These are phyloP conservation scores for Acanthamoeba sp. DNA, from an alignment of 208 protist genomes.

Conservation along the genomic window DNA sequence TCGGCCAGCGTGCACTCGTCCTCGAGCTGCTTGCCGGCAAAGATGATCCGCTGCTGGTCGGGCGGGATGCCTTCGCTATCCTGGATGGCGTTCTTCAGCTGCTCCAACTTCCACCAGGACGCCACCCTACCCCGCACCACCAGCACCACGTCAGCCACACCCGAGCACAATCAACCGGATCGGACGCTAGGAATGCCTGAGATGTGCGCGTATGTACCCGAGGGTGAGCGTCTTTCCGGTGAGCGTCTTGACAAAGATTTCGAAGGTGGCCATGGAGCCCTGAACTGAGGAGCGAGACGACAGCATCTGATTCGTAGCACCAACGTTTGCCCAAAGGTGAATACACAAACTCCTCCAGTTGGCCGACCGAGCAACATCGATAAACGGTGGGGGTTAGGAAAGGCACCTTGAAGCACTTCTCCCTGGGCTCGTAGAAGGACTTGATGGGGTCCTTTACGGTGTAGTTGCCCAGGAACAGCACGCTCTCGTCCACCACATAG, in stretches of 20 bases:
- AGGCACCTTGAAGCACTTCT: background rate
- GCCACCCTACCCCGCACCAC: background rate
- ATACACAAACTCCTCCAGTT: background rate
- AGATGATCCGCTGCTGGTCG: slow-evolving; percentile 96
- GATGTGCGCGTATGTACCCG: background rate
- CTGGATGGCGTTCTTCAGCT: slow-evolving; percentile 92
- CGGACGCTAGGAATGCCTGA: too few relatives aligned
- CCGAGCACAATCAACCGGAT: background rate
- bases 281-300: background rate
- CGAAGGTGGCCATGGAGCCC: slow-evolving; percentile 21
- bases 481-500: slow-evolving; percentile 42
- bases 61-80: slow-evolving; percentile 94
- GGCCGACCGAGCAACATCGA: background rate
- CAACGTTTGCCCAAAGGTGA: background rate
- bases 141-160: background rate
- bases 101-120: background rate
- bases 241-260: slow-evolving; percentile 81
- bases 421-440: background rate
- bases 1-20: slow-evolving; percentile 93
- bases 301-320: background rate
- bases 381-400: background rate
- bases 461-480: slow-evolving; percentile 41
- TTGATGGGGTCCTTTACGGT: background rate
- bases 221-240: slow-evolving; percentile 79
- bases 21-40: slow-evolving; percentile 96